These are phyloP conservation scores for Neofusicoccum parvum DNA, from an alignment of 2,329 filamentous ascomycete genomes.

Conservation along the genomic window DNA sequence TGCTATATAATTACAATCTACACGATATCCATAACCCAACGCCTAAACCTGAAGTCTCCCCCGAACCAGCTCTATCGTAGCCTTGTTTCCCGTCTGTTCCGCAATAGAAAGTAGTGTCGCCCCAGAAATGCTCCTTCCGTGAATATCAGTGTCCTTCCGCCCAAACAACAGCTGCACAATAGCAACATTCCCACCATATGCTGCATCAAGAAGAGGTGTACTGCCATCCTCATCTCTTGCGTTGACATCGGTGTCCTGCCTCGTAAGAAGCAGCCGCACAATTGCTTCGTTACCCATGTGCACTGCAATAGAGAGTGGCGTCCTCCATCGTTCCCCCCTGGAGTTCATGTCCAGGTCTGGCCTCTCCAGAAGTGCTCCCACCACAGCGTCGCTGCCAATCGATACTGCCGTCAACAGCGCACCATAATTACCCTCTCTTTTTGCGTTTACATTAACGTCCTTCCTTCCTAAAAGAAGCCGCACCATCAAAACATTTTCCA, in stretches of 20 bases:
- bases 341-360: no score
- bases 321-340: neutral
- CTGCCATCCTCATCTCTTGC: constrained; percentile 1
- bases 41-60: no score
- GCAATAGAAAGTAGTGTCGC: neutral
- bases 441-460: neutral
- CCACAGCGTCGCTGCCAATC: no score
- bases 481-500: neutral
- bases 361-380: no score
- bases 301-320: neutral
- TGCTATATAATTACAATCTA: no score
- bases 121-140: neutral
- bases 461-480: neutral
- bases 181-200: neutral
- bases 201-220: neutral
- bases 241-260: neutral
- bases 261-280: neutral
- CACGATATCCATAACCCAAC: no score
- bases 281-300: neutral
- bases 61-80: no score
- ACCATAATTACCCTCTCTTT: no score
- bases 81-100: neutral
- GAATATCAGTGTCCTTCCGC: neutral
- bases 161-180: neutral
- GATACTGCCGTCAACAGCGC: no score